Percentiles rank a stretch among this genome's conserved stretches.
Evolutionary conservation across 2,329 filamentous ascomycete genomes (phyloP).

Genomic region (Epichloe elymi): DNA sequence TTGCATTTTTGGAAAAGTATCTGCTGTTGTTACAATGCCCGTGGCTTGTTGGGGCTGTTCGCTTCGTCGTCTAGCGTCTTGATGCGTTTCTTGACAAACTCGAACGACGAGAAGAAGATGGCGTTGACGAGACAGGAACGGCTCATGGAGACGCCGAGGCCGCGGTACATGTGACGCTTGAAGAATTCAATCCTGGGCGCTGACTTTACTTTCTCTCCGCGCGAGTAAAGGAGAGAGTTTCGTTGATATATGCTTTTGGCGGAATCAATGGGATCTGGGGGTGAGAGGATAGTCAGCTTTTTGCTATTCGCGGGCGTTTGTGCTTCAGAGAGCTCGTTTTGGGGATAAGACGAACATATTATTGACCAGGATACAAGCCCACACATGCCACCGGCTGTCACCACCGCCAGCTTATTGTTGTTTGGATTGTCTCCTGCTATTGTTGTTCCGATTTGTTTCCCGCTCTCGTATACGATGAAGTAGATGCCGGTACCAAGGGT

Average conservation of each 20-base stretch:
- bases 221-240: slow-evolving; percentile 58
- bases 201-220: slow-evolving; percentile 48
- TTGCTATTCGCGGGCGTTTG: not conserved
- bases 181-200: slow-evolving; percentile 68
- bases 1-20: not conserved
- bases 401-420: slow-evolving; percentile 67
- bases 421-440: slow-evolving; percentile 57
- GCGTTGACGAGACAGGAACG: slow-evolving; percentile 75
- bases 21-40: slow-evolving; percentile 6
- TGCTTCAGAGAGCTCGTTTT: slow-evolving; percentile 1
- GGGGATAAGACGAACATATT: slow-evolving; percentile 41
- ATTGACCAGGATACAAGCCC: slow-evolving; percentile 74
- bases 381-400: slow-evolving; percentile 67
- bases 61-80: slow-evolving; percentile 31
- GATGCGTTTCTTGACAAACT: slow-evolving; percentile 63
- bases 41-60: slow-evolving; percentile 3
- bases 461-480: slow-evolving; percentile 80
- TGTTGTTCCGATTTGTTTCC: slow-evolving; percentile 69
- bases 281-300: not conserved
- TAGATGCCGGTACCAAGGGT: slow-evolving; percentile 75
- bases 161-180: slow-evolving; percentile 66
- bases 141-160: slow-evolving; percentile 70
- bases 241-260: slow-evolving; percentile 79
- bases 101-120: slow-evolving; percentile 82
- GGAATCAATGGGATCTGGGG: slow-evolving; percentile 57